phyloP scores from a whole-genome alignment of 1,139 yeast species.

The Yamadazyma friedrichii region DNA sequence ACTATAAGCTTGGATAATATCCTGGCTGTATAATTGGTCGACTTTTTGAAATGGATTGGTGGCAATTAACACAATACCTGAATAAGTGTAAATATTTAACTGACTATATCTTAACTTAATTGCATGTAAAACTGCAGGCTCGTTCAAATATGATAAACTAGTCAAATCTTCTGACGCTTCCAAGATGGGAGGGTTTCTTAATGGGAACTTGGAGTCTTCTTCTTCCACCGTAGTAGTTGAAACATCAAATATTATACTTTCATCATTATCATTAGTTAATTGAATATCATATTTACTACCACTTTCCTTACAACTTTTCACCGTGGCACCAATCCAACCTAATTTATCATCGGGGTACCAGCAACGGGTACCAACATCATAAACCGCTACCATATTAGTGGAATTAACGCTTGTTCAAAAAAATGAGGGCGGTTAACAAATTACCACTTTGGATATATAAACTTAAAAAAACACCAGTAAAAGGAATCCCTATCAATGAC shows the following conservation, averaged over 20 bases:
- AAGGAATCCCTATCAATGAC: too few species aligned
- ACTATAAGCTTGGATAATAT: constrained; percentile 90
- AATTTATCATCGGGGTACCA: constrained; percentile 89
- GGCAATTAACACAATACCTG: constrained; percentile 96
- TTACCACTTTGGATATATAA: too few species aligned
- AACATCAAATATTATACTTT: constrained; percentile 45
- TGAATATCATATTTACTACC: constrained; percentile 56
- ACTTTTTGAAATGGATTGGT: constrained; percentile 93
- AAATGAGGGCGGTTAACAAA: too few species aligned
- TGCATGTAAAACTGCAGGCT: constrained; percentile 95
- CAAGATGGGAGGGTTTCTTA: constrained; percentile 89
- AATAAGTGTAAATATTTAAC: constrained; percentile 88
- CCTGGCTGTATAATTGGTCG: constrained; percentile 87
- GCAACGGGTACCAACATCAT: constrained; percentile 63
- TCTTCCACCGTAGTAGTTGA: constrained; percentile 52
- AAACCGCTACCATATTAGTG: constrained; percentile 15
- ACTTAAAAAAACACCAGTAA: too few species aligned
- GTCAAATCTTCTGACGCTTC: constrained; percentile 96
- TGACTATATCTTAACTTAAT: constrained; percentile 87
- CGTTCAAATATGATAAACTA: constrained; percentile 86
- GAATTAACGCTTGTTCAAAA: neutral
- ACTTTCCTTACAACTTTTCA: constrained; percentile 51
- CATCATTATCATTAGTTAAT: constrained; percentile 63
- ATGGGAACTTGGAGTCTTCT: constrained; percentile 56
- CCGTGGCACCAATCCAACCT: constrained; percentile 93